Conservation (phyloP, 306 rosid species). For the Spatholobus suberectus region DNA sequence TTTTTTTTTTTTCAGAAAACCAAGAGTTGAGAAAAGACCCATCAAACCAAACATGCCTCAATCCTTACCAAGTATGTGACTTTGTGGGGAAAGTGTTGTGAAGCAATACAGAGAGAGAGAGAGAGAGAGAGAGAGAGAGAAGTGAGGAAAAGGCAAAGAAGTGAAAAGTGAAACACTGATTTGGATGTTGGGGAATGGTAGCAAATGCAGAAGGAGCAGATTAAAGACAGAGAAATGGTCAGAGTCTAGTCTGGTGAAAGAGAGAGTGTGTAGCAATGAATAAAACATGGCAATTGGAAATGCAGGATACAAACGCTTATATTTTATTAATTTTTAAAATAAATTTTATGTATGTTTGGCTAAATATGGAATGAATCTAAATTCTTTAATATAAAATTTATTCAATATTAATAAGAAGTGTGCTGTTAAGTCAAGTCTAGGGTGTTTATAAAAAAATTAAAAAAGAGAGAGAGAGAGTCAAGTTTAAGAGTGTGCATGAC, state of each 20-base stretch:
- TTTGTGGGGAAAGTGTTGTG: neutral
- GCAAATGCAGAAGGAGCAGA: neutral
- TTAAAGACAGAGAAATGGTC: neutral
- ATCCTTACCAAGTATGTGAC: neutral
- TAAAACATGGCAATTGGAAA: neutral
- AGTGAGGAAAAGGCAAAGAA: neutral
- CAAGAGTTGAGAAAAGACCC: neutral
- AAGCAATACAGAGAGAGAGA: neutral
- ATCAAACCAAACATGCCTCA: neutral
- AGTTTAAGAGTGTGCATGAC: too few relatives aligned
- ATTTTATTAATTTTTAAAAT: too few relatives aligned
- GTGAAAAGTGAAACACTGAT: neutral
- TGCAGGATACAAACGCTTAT: neutral
- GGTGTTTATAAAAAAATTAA: too few relatives aligned
- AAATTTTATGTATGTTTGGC: neutral
- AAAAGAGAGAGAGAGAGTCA: too few relatives aligned
- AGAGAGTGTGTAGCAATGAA: neutral
- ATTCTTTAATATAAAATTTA: too few relatives aligned
- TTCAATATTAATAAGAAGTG: too few relatives aligned
- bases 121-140: too few relatives aligned
- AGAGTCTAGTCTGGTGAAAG: neutral
- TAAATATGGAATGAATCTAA: too few relatives aligned
- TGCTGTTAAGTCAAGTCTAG: too few relatives aligned
- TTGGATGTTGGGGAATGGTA: neutral
- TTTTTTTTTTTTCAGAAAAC: neutral